Percentiles rank a stretch among this genome's conserved stretches.
Conservation (phyloP, 495 filamentous ascomycete genomes). For the Chaetomidium leptoderma region DNA sequence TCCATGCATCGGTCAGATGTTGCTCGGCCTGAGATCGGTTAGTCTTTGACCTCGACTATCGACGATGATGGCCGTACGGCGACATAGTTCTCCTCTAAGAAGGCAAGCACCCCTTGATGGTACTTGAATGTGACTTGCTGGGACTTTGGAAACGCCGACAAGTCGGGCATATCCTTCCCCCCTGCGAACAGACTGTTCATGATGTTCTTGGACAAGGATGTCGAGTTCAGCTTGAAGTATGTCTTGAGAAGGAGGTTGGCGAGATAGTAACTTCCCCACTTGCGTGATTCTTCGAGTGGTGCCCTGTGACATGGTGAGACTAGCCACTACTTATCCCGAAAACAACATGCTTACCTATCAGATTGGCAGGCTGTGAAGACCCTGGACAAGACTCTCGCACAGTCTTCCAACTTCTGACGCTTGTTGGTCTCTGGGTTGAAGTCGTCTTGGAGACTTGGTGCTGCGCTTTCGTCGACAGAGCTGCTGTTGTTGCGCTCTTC, state of each 20-base stretch:
- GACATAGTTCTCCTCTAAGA: constrained; percentile 87
- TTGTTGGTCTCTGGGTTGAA: constrained; percentile 64
- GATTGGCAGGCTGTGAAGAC: constrained; percentile 84
- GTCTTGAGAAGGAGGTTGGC: constrained; percentile 95
- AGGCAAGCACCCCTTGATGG: constrained; percentile 82
- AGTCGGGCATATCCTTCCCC: constrained; percentile 69
- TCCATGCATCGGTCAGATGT: constrained; percentile 71
- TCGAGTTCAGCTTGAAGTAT: constrained; percentile 90
- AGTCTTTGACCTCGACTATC: constrained; percentile 11
- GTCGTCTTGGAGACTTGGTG: constrained; percentile 66
- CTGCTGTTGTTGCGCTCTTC: constrained; percentile 51
- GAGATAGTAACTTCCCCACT: constrained; percentile 94
- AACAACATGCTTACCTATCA: constrained; percentile 63
- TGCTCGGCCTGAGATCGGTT: constrained; percentile 62
- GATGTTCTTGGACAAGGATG: constrained; percentile 85
- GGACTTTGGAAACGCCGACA: constrained; percentile 72
- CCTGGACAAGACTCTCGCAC: constrained; percentile 77
- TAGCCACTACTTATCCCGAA: not conserved
- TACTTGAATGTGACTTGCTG: constrained; percentile 97
- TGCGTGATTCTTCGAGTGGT: constrained; percentile 80
- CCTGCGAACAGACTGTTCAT: constrained; percentile 73
- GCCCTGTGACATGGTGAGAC: constrained; percentile 51
- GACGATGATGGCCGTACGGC: constrained; percentile 45
- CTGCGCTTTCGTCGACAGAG: constrained; percentile 42
- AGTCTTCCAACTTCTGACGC: constrained; percentile 81